A percentile compares a stretch with the other conserved stretches of the same genome.
Evolutionary conservation across 2,329 filamentous ascomycete genomes (phyloP).

Genomic region (Pseudovirgaria hyperparasitica): DNA sequence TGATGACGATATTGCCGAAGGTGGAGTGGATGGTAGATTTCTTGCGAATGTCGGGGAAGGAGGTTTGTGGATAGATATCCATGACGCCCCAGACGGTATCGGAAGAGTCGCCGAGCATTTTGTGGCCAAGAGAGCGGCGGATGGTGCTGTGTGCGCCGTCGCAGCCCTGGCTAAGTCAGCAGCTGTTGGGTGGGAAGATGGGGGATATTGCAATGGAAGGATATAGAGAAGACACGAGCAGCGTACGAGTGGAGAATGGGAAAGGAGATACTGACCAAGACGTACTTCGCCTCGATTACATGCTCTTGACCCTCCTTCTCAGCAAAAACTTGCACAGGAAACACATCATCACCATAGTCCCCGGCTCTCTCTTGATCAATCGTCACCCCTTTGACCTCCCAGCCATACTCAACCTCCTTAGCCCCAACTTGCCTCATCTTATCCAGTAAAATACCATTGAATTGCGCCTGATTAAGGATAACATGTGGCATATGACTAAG

Average conservation of each 20-base stretch:
- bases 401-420: slow-evolving; percentile 45
- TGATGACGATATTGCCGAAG: slow-evolving; percentile 35
- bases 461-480: slow-evolving; percentile 58
- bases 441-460: slow-evolving; percentile 47
- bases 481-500: slow-evolving; percentile 53
- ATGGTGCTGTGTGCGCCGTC: slow-evolving; percentile 34
- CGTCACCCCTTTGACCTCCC: slow-evolving; percentile 36
- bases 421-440: slow-evolving; percentile 36
- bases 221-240: too few species aligned
- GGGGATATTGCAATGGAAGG: not conserved
- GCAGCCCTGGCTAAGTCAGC: slow-evolving; percentile 28
- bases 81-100: slow-evolving; percentile 40
- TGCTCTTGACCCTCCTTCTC: slow-evolving; percentile 17
- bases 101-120: slow-evolving; percentile 43
- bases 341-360: slow-evolving; percentile 17
- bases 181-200: not conserved
- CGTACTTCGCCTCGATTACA: slow-evolving; percentile 24
- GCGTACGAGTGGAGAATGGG: not conserved
- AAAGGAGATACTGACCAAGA: slow-evolving; percentile 14
- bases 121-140: slow-evolving; percentile 30
- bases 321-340: slow-evolving; percentile 20
- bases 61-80: slow-evolving; percentile 29
- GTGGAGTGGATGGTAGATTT: slow-evolving; percentile 36
- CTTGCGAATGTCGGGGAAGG: slow-evolving; percentile 35
- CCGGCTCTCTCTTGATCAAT: slow-evolving; percentile 31